phyloP scores from a whole-genome alignment of 345 rosid genomes.

The Erucastrum elatum region DNA sequence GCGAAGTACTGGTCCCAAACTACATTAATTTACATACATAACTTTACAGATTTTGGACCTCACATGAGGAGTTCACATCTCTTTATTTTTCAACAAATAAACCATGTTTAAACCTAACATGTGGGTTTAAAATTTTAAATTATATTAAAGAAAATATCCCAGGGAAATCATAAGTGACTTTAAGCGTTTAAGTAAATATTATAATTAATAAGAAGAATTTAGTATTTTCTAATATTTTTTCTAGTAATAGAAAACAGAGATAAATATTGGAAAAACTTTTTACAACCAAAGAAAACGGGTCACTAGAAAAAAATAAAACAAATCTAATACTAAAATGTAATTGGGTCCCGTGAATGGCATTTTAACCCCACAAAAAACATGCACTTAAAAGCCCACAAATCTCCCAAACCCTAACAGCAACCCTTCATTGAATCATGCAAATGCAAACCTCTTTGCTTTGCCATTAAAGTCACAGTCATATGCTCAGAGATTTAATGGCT shows the following conservation, averaged over 20 bases:
- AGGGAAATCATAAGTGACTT: background rate
- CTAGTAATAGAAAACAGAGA: background rate
- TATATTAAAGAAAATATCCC: background rate
- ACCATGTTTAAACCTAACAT: slow-evolving; percentile 12
- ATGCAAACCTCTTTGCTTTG: slow-evolving; percentile 41
- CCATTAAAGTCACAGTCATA: slow-evolving; percentile 46
- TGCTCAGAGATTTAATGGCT: slow-evolving; percentile 46
- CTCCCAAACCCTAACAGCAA: slow-evolving; percentile 44
- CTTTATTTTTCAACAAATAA: slow-evolving; percentile 30
- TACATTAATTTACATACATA: slow-evolving; percentile 31
- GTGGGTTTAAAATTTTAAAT: background rate
- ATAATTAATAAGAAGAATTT: background rate
- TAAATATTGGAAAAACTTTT: background rate
- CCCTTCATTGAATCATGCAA: slow-evolving; percentile 44
- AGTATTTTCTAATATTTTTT: background rate
- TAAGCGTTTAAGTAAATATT: background rate
- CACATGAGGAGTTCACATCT: slow-evolving; percentile 38
- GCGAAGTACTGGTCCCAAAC: slow-evolving; percentile 39
- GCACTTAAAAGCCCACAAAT: slow-evolving; percentile 41
- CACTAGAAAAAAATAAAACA: background rate
- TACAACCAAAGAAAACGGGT: background rate
- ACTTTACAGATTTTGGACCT: slow-evolving; percentile 39
- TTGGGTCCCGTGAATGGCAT: slow-evolving; percentile 28
- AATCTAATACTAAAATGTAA: slow-evolving; percentile 19
- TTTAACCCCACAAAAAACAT: slow-evolving; percentile 36